Evolutionary conservation across 192 early-diverging fungal genomes (phyloP), one percentile per base, ranked within the genome.

Genomic region (Coemansia nantahalensis): DNA sequence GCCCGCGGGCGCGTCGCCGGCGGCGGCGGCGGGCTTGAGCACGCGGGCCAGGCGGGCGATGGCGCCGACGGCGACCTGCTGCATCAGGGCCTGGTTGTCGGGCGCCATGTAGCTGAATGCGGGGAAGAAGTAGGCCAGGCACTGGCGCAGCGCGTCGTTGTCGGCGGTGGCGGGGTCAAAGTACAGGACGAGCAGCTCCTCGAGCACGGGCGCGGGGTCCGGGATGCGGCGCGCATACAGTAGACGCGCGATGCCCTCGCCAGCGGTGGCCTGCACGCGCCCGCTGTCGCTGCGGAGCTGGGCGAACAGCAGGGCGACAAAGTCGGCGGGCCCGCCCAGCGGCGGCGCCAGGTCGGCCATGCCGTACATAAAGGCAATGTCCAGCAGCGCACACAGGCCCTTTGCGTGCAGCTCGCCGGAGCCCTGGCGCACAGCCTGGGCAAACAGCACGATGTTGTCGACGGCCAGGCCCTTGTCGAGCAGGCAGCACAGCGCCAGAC

Each of bases 71-170:
- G 75, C 64, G 38, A 92, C 84, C 52, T 81, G 54, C 50, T 76
- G 76, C 54, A 95, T 57, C 36, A 81, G 47, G 11, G 48, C 61
- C 64, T 93, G 93, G 68, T 88, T 89, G 0, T 84, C 82, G 36
- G 74, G 53, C 8, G 84, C 79, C 23, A 92, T 90, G 51, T 89
- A 82, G 58, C 89, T 85, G 56, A 81, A 93, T 12, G 86, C 87
- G 8, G 89, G 91, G 47, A 95, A 82, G 47, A 95, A 95, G 59
- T 92, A 95, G 18, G 79, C 82, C n/a, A 95, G 78, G 53, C 91
- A 95, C 59, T 93, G 91, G 1, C 87, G 77, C 45, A 91, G 67
- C 12, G 82, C 78, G 40, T 84, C 67, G 55, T 92, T 92, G 28
- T 43, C 54, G 11, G 55, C 67, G 8, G 86, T 91, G 2, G 67